Conservation (phyloP, 257 asterid species). For the Rauvolfia tetraphylla region DNA sequence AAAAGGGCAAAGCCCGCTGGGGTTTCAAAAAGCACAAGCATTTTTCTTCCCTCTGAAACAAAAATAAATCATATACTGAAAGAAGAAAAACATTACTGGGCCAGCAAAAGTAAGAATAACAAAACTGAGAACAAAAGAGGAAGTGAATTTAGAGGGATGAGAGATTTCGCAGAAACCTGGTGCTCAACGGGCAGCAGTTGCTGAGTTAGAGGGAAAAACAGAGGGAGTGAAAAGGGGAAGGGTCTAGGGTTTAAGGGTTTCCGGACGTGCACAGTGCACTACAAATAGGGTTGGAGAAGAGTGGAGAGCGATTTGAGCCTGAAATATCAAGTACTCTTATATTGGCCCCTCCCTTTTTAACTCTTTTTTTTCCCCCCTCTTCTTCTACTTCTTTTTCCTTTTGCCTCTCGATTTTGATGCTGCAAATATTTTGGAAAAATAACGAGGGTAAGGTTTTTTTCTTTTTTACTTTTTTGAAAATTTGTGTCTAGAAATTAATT, state of each 20-base stretch:
- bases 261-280: background rate
- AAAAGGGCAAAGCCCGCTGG: constrained; percentile 61
- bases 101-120: background rate
- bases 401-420: too few relatives aligned
- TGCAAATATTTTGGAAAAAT: too few relatives aligned
- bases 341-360: too few relatives aligned
- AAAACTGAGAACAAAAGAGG: background rate
- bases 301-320: too few relatives aligned
- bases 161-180: background rate
- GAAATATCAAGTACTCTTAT: too few relatives aligned
- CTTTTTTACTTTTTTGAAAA: too few relatives aligned
- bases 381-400: too few relatives aligned
- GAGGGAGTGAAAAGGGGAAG: too few relatives aligned
- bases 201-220: background rate
- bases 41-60: constrained; percentile 10
- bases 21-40: constrained; percentile 51
- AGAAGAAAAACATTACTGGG: background rate
- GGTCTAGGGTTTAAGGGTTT: constrained; percentile 6
- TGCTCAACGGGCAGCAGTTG: background rate
- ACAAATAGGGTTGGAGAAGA: background rate
- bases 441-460: too few relatives aligned
- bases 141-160: background rate
- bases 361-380: too few relatives aligned
- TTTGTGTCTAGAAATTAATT: too few relatives aligned
- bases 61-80: background rate